Evolutionary conservation across 2,329 filamentous ascomycete species (phyloP).

Genomic region (Pseudopithomyces maydicus): DNA sequence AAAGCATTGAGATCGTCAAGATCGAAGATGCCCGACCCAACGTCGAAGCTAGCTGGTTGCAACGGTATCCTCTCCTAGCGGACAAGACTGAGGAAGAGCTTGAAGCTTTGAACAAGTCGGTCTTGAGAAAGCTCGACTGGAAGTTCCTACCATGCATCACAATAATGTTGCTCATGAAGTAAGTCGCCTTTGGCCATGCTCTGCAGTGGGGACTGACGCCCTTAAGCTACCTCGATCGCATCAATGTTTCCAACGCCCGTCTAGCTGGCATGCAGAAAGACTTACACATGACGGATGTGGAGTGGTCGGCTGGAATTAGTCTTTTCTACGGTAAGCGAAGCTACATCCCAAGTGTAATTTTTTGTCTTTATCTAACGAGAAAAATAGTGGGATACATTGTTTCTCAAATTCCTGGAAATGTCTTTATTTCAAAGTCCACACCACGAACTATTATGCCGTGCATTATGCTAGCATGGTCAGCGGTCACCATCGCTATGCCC

Average conservation of each 20-base stretch:
- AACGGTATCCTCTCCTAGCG: too few relatives aligned
- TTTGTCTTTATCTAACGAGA: too few relatives aligned
- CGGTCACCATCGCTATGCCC: constrained; percentile 53
- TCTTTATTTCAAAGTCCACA: constrained; percentile 50
- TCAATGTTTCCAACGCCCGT: constrained; percentile 49
- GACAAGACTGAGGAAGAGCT: neutral
- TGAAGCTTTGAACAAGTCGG: neutral
- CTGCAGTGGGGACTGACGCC: too few relatives aligned
- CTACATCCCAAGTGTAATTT: too few relatives aligned
- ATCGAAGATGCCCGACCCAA: too few relatives aligned
- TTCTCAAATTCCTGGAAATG: constrained; percentile 54
- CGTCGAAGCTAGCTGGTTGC: too few relatives aligned
- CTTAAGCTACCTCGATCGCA: constrained; percentile 48
- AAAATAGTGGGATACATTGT: constrained; percentile 55
- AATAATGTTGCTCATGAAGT: neutral
- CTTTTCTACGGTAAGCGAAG: too few relatives aligned
- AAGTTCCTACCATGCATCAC: neutral
- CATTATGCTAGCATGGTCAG: constrained; percentile 50
- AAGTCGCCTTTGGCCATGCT: too few relatives aligned
- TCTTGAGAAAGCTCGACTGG: neutral
- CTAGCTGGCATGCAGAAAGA: constrained; percentile 47
- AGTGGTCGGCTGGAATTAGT: constrained; percentile 50
- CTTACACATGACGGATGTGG: constrained; percentile 31
- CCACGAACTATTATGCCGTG: constrained; percentile 43
- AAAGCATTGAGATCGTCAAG: too few relatives aligned